Conservation (phyloP, 805 yeast species). For the Zygoascus ofunaensis region DNA sequence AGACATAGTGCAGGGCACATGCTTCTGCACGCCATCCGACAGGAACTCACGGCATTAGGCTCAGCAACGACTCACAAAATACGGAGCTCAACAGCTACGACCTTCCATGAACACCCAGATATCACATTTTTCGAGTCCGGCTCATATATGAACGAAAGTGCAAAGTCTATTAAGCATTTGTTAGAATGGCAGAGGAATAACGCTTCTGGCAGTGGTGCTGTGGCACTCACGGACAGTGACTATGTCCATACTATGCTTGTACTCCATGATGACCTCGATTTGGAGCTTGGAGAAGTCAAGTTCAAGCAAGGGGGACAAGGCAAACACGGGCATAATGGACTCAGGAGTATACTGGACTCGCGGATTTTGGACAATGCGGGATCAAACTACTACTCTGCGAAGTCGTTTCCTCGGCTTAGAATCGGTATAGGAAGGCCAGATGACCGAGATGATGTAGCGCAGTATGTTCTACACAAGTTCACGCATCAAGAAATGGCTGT, state of each 20-base stretch:
- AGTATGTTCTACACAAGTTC: slow-evolving; percentile 54
- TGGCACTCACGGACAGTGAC: slow-evolving; percentile 15
- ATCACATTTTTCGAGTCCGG: slow-evolving; percentile 43
- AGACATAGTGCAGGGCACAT: slow-evolving; percentile 75
- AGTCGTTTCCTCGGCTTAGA: slow-evolving; percentile 53
- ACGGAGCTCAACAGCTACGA: slow-evolving; percentile 10
- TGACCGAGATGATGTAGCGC: slow-evolving; percentile 24
- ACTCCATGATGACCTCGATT: slow-evolving; percentile 70
- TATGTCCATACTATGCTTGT: slow-evolving; percentile 38
- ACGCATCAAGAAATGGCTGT: slow-evolving; percentile 35
- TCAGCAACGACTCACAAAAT: not conserved
- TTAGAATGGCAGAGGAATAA: slow-evolving; percentile 32
- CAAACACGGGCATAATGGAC: slow-evolving; percentile 79
- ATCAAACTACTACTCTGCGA: slow-evolving; percentile 10
- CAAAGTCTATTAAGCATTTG: slow-evolving; percentile 42
- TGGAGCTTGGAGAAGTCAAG: slow-evolving; percentile 57
- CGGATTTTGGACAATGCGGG: not conserved
- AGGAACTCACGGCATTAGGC: slow-evolving; percentile 8
- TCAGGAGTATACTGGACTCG: slow-evolving; percentile 48
- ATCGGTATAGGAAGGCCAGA: slow-evolving; percentile 71
- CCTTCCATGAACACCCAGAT: slow-evolving; percentile 12
- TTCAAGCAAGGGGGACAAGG: slow-evolving; percentile 51
- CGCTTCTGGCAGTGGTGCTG: not conserved
- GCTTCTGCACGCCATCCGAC: slow-evolving; percentile 32
- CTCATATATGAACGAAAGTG: slow-evolving; percentile 64